These are phyloP conservation scores for Phylloporus sp. DNA, from an alignment of 768 basidiomycete genomes.

Conservation along the genomic window DNA sequence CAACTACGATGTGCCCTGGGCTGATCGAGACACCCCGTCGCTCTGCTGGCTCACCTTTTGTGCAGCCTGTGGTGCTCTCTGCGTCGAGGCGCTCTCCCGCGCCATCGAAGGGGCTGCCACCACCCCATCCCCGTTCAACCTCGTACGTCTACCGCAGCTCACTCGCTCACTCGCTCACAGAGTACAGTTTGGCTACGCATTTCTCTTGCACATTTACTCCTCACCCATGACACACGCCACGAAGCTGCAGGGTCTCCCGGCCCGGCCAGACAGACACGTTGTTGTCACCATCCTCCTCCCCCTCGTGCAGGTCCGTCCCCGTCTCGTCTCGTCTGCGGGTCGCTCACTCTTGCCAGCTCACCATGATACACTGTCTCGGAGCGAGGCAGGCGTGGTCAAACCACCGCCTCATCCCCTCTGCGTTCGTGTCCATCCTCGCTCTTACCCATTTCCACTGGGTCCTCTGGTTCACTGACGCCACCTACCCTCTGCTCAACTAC, in stretches of 20 bases:
- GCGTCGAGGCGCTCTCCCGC: conserved; percentile 61
- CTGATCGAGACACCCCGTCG: conserved; percentile 50
- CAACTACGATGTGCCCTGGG: conserved; percentile 34
- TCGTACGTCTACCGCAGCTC: conserved; percentile 45
- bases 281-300: conserved; percentile 72
- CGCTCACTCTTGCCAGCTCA: conserved; percentile 40
- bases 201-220: conserved; percentile 70
- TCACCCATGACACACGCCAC: conserved; percentile 54
- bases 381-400: conserved; percentile 57
- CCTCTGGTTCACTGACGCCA: conserved; percentile 42
- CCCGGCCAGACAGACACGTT: conserved; percentile 70
- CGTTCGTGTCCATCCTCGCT: conserved; percentile 53
- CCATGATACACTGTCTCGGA: conserved; percentile 63
- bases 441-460: conserved; percentile 68
- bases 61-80: conserved; percentile 61
- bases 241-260: conserved; percentile 42
- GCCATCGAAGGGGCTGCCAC: conserved; percentile 61
- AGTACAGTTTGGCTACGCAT: conserved; percentile 78
- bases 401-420: conserved; percentile 71
- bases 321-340: not conserved
- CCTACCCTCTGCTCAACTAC: conserved; percentile 71
- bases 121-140: conserved; percentile 63
- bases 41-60: conserved; percentile 75
- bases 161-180: not conserved
- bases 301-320: conserved; percentile 56